Evolutionary conservation across 495 filamentous ascomycete genomes (phyloP).

Genomic region (Neurospora sp.): DNA sequence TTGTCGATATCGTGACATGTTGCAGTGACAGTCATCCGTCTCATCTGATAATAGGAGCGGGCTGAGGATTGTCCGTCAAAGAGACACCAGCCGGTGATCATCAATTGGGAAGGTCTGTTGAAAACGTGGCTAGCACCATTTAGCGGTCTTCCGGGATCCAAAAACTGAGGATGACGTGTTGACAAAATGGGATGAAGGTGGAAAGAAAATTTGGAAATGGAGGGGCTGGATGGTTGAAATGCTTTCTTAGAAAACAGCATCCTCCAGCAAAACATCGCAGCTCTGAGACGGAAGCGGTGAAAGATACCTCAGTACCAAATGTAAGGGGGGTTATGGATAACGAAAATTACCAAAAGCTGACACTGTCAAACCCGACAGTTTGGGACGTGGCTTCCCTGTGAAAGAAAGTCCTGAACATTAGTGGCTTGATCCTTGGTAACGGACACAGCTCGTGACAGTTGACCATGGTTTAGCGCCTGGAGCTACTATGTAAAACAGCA

Average conservation of each 20-base stretch:
- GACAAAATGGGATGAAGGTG: background rate
- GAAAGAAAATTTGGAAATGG: background rate
- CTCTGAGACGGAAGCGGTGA: background rate
- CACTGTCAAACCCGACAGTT: slow-evolving; percentile 22
- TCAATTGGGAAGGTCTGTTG: background rate
- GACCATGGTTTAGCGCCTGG: background rate
- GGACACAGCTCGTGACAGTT: background rate
- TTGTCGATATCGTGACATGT: background rate
- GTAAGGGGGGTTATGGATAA: background rate
- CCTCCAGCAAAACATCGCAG: slow-evolving; percentile 1
- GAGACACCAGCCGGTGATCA: background rate
- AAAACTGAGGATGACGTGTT: background rate
- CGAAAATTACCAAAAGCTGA: slow-evolving; percentile 1
- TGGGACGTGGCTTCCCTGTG: slow-evolving; percentile 10
- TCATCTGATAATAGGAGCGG: background rate
- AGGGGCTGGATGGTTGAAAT: background rate
- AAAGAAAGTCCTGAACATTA: background rate
- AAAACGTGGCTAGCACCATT: background rate
- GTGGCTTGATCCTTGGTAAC: background rate
- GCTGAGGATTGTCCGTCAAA: background rate
- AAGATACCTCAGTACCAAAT: background rate
- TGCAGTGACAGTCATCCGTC: background rate
- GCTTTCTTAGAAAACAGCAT: background rate
- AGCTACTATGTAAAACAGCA: background rate
- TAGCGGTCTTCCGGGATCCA: background rate